Conservation (phyloP, 345 rosid species). For the Carallia brachiata region DNA sequence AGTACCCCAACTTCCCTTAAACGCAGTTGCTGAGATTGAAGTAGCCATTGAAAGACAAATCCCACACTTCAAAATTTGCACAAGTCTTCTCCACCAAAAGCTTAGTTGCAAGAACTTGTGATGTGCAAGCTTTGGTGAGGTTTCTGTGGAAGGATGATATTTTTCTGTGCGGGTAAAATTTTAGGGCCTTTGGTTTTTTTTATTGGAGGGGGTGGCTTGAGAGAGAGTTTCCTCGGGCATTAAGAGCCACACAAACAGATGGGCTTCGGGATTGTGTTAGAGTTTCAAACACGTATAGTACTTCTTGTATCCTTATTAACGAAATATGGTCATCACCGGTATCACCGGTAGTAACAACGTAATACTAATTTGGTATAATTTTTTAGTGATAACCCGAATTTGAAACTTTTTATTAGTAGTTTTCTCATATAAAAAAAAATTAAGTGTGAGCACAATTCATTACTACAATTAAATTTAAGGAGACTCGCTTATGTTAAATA, state of each 20-base stretch:
- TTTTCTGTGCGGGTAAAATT: not conserved
- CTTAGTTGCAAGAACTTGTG: not conserved
- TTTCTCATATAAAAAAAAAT: no score
- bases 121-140: not conserved
- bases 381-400: no score
- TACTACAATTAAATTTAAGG: no score
- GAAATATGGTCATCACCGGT: not conserved
- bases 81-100: not conserved
- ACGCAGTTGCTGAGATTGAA: constrained; percentile 51
- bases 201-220: constrained; percentile 20
- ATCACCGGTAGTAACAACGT: no score
- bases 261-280: constrained; percentile 31
- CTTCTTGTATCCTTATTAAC: not conserved
- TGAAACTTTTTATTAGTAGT: no score
- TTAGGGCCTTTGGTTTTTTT: constrained; percentile 28
- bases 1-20: constrained; percentile 53
- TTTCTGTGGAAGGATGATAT: not conserved
- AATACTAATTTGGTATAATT: no score
- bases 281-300: constrained; percentile 27
- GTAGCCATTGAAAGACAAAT: constrained; percentile 34
- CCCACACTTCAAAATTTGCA: not conserved
- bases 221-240: constrained; percentile 13
- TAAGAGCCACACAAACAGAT: constrained; percentile 44
- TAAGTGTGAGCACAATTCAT: no score
- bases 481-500: no score